Percentiles rank a stretch among this genome's conserved stretches.
Conservation (phyloP, 2,329 filamentous ascomycete genomes). For the Mycocentrospora acerina region DNA sequence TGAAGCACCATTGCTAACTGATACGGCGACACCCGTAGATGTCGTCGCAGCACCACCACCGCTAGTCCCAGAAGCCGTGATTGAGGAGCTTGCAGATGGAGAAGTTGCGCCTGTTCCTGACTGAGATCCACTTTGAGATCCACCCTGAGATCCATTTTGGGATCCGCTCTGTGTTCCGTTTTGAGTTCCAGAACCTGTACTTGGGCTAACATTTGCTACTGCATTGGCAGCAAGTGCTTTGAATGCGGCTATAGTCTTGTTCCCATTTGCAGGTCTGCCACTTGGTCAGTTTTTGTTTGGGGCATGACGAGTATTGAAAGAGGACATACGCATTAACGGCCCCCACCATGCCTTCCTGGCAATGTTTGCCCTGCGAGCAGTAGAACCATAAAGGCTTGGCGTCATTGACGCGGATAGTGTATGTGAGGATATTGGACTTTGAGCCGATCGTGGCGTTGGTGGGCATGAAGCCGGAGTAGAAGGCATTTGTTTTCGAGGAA, state of each 20-base stretch:
- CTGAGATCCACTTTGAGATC: no score
- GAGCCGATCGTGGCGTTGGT: slow-evolving; percentile 44
- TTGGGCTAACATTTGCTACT: slow-evolving; percentile 46
- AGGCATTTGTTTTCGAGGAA: slow-evolving; percentile 52
- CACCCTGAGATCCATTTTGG: no score
- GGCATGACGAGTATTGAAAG: slow-evolving; percentile 6
- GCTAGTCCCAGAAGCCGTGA: neutral
- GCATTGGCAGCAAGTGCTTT: slow-evolving; percentile 42
- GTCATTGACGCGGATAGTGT: slow-evolving; percentile 69
- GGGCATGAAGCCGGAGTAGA: slow-evolving; percentile 68
- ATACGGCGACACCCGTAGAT: no score
- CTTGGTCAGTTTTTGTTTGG: slow-evolving; percentile 16
- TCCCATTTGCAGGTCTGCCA: slow-evolving; percentile 32
- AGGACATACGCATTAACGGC: slow-evolving; percentile 70
- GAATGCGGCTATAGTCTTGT: slow-evolving; percentile 40
- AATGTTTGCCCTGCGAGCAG: slow-evolving; percentile 74
- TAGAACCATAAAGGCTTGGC: slow-evolving; percentile 76
- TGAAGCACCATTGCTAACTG: slow-evolving; percentile 22
- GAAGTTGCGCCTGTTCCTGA: slow-evolving; percentile 12
- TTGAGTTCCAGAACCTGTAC: slow-evolving; percentile 22
- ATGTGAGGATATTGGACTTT: slow-evolving; percentile 59
- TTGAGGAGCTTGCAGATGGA: slow-evolving; percentile 12
- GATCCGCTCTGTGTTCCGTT: slow-evolving; percentile 8
- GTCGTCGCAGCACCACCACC: no score
- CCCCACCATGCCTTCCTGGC: slow-evolving; percentile 72